Evolutionary conservation across 2,329 filamentous ascomycete species (phyloP), one percentile per base, ranked within the genome.

Genomic region (Myriosclerotinia scirpicola): DNA sequence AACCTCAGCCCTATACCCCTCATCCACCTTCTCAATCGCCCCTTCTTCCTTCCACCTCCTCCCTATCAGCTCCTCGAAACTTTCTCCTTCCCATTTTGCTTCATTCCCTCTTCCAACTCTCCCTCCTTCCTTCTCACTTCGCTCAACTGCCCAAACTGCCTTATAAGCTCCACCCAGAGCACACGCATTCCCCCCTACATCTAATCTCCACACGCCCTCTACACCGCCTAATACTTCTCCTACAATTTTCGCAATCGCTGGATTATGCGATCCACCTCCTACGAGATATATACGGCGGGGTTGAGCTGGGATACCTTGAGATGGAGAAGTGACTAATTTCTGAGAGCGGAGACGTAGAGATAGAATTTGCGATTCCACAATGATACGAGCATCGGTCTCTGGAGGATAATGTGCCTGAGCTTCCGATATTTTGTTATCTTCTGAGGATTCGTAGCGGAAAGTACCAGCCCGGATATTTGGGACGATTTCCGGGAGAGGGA

Each of bases 161-260:
- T 98, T 98, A 80, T 98, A 97, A 36, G 94, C 94, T 8, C 92
- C 92, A 17, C 95, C 95, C 17, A 98, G 80, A 14, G 94, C 95
- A 79, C 95, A 99, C 3, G 95, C 94, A 79, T 96, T 97, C 36
- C 93, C 93, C 36, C 95, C 94, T 6, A 98, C 92, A 76, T 98
- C 93, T 17, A 99, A 86, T 79, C 90, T 91, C 80, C 92, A 99
- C 36, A 98, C 91, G 34, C 95, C 95, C 70, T 98, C 95, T 2
- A 84, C 85, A 44, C 92, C 92, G 63, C 95, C 95, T 2, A 99
- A 85, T 3, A 98, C 92, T 74, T 97, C 89, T 36, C 93, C 94
- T 5, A 93, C 85, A 58, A 96, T 87, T 67, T 88, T 84, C 7
- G 93, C 91, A 73, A 98, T 97, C 59, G 94, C 93, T 5, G 89